These are phyloP conservation scores for Boletus vinaceobasis DNA, from an alignment of 768 basidiomycete genomes.

Conservation along the genomic window DNA sequence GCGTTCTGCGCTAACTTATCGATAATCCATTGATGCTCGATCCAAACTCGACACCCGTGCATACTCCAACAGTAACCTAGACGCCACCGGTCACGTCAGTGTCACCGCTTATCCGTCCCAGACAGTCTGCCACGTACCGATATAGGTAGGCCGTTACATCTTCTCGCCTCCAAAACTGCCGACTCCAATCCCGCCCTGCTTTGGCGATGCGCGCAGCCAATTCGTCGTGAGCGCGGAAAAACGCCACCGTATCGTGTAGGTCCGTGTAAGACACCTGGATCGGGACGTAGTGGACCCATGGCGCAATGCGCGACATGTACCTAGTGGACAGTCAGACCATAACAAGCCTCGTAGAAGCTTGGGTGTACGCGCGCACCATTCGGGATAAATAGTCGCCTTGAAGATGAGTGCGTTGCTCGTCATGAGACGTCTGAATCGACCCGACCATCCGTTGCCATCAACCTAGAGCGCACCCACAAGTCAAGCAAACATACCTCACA, in stretches of 20 bases:
- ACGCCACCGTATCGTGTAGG: slow-evolving; percentile 65
- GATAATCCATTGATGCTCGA: slow-evolving; percentile 42
- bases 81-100: background rate
- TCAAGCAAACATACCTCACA: background rate
- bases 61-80: slow-evolving; percentile 53
- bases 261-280: slow-evolving; percentile 63
- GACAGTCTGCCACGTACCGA: slow-evolving; percentile 35
- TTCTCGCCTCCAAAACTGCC: slow-evolving; percentile 54
- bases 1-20: too few relatives aligned
- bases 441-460: slow-evolving; percentile 67
- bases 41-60: slow-evolving; percentile 48
- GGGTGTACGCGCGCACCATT: slow-evolving; percentile 46
- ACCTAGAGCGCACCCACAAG: slow-evolving; percentile 32
- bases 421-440: slow-evolving; percentile 64
- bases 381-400: slow-evolving; percentile 70
- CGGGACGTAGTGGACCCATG: slow-evolving; percentile 77
- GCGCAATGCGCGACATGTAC: slow-evolving; percentile 54
- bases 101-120: background rate
- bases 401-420: slow-evolving; percentile 61
- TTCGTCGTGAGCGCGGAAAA: slow-evolving; percentile 69
- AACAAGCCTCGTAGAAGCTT: background rate
- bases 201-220: slow-evolving; percentile 54
- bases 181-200: slow-evolving; percentile 56
- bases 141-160: slow-evolving; percentile 60
- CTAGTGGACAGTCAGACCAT: slow-evolving; percentile 25